These are phyloP conservation scores for Solanum chiquidenum DNA, from an alignment of 257 asterid genomes.

Conservation along the genomic window DNA sequence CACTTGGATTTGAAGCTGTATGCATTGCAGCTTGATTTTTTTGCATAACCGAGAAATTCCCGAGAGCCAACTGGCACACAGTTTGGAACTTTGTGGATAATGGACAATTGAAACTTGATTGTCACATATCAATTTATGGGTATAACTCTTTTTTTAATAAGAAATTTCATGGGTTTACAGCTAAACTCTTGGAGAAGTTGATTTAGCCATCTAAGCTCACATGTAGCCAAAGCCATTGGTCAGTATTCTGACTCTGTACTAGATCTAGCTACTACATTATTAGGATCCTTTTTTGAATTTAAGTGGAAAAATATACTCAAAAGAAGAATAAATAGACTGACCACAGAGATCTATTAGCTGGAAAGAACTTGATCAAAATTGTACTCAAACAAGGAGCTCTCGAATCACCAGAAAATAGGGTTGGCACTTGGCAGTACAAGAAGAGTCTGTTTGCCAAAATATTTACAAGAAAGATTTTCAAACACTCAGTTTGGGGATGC, in stretches of 20 bases:
- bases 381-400: background rate
- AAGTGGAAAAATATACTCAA: background rate
- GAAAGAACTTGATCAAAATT: background rate
- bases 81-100: background rate
- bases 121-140: background rate
- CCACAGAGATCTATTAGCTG: background rate
- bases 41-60: background rate
- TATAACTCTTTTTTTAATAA: background rate
- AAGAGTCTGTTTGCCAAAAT: background rate
- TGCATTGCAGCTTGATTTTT: background rate
- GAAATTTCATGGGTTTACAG: background rate
- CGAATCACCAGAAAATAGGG: background rate
- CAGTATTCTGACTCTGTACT: background rate
- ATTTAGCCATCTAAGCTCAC: background rate
- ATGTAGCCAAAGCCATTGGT: background rate
- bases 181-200: background rate
- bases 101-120: background rate
- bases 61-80: background rate
- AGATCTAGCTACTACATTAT: background rate
- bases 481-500: background rate
- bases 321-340: background rate
- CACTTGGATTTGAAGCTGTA: background rate
- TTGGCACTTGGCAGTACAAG: background rate
- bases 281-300: background rate
- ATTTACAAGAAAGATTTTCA: background rate